These are phyloP conservation scores for Mimosa bimucronata DNA, from an alignment of 306 rosid genomes.

Conservation along the genomic window DNA sequence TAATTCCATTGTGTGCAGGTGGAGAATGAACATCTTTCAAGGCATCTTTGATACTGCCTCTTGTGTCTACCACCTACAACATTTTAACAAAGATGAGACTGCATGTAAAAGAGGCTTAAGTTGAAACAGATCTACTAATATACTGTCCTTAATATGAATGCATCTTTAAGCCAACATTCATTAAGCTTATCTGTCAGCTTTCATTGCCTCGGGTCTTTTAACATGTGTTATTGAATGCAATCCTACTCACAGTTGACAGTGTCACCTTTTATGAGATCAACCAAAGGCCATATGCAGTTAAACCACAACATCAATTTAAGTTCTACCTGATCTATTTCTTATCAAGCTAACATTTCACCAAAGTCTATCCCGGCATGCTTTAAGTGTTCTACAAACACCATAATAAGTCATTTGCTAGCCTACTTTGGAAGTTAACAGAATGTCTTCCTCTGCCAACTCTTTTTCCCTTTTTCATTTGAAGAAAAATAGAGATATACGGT, in stretches of 20 bases:
- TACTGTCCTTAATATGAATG: not conserved
- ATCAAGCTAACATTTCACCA: not conserved
- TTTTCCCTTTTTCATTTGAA: slow-evolving; percentile 11
- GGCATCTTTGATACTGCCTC: slow-evolving; percentile 50
- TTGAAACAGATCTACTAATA: slow-evolving; percentile 26
- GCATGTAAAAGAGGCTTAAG: slow-evolving; percentile 17
- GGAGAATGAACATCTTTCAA: slow-evolving; percentile 50
- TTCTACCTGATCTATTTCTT: not conserved
- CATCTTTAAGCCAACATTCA: not conserved
- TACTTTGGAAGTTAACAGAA: slow-evolving; percentile 13
- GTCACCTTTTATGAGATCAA: slow-evolving; percentile 3
- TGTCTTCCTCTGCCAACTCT: not conserved
- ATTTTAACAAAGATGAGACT: slow-evolving; percentile 19
- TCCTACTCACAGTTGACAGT: not conserved
- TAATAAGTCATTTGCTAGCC: not conserved
- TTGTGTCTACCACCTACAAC: slow-evolving; percentile 62
- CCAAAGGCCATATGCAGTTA: not conserved
- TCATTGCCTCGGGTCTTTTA: slow-evolving; percentile 7
- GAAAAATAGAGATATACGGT: not conserved
- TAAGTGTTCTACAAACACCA: slow-evolving; percentile 19
- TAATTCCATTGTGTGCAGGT: slow-evolving; percentile 62
- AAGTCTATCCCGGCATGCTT: slow-evolving; percentile 5
- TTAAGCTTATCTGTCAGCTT: slow-evolving; percentile 16
- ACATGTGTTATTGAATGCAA: slow-evolving; percentile 13
- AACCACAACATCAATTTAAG: slow-evolving; percentile 1